Conservation (phyloP, 192 early-diverging fungal genomes). For the Coemansia sp. region DNA sequence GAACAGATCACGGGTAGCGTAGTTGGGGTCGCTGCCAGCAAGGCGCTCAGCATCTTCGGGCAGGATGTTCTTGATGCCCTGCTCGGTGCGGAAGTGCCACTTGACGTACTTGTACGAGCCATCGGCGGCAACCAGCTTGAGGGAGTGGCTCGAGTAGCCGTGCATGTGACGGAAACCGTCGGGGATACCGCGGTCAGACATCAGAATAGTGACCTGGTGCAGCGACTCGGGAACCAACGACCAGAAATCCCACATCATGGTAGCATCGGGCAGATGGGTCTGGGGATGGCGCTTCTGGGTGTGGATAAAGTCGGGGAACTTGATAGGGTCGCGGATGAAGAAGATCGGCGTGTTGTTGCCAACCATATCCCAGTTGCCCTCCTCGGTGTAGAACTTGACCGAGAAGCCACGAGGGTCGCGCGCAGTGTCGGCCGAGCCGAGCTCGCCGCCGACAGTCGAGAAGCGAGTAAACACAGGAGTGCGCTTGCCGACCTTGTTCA, state of each 20-base stretch:
- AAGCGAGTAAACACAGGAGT: constrained; percentile 81
- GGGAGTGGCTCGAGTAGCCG: constrained; percentile 78
- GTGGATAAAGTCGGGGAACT: constrained; percentile 84
- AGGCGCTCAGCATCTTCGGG: constrained; percentile 63
- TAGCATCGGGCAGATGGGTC: constrained; percentile 68
- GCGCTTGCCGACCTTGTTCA: constrained; percentile 69
- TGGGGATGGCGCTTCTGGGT: constrained; percentile 82
- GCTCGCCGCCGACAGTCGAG: constrained; percentile 77
- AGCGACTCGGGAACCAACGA: constrained; percentile 73
- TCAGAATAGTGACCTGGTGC: constrained; percentile 78
- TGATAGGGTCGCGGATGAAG: constrained; percentile 77
- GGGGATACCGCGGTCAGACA: constrained; percentile 83
- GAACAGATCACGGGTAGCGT: constrained; percentile 74
- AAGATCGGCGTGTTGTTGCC: constrained; percentile 86
- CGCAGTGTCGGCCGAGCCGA: constrained; percentile 71
- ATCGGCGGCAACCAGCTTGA: constrained; percentile 68
- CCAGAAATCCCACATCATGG: constrained; percentile 80
- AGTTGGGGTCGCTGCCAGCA: constrained; percentile 70
- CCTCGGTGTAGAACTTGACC: constrained; percentile 85
- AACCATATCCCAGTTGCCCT: constrained; percentile 86
- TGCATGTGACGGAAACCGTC: constrained; percentile 80
- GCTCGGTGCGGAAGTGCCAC: constrained; percentile 82
- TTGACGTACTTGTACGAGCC: constrained; percentile 76
- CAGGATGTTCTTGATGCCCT: constrained; percentile 72
- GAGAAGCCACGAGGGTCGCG: constrained; percentile 83